phyloP scores from a whole-genome alignment of 495 filamentous ascomycete species.

The Letharia lupina region DNA sequence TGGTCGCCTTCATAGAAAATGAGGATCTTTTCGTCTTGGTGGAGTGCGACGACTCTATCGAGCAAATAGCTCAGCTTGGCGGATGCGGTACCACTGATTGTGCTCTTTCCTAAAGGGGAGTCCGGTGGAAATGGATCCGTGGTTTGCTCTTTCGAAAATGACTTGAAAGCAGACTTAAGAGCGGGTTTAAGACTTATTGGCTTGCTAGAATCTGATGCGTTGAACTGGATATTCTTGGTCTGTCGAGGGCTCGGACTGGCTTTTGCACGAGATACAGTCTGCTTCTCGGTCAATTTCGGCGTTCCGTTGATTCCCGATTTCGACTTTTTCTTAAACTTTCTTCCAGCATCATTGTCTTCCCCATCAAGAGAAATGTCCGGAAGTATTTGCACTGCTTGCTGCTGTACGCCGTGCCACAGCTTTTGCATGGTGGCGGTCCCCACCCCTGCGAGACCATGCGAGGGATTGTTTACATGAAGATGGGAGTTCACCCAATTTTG shows the following conservation, averaged over 20 bases:
- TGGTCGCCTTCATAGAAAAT: constrained; percentile 90
- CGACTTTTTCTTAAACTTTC: constrained; percentile 2
- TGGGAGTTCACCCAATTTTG: constrained; percentile 52
- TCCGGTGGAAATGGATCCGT: constrained; percentile 30
- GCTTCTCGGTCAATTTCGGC: constrained; percentile 21
- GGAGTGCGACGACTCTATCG: constrained; percentile 55
- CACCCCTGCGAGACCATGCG: constrained; percentile 38
- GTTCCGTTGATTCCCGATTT: constrained; percentile 11
- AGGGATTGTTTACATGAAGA: constrained; percentile 39
- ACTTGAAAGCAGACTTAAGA: constrained; percentile 25
- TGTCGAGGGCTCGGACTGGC: constrained; percentile 11
- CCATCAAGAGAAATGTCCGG: neutral
- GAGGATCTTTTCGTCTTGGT: constrained; percentile 73
- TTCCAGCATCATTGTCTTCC: constrained; percentile 2
- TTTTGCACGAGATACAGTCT: constrained; percentile 23
- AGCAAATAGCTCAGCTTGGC: constrained; percentile 83
- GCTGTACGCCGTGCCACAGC: constrained; percentile 20
- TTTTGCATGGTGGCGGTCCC: constrained; percentile 21
- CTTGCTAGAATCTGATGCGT: neutral
- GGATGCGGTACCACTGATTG: constrained; percentile 70
- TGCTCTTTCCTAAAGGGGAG: constrained; percentile 52
- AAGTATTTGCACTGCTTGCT: neutral
- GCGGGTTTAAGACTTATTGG: neutral
- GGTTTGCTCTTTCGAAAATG: neutral
- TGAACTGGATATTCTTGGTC: neutral